Base-by-base conservation (phyloP, 176 grass and related monocot species). In the Musa schizocarpa region DNA sequence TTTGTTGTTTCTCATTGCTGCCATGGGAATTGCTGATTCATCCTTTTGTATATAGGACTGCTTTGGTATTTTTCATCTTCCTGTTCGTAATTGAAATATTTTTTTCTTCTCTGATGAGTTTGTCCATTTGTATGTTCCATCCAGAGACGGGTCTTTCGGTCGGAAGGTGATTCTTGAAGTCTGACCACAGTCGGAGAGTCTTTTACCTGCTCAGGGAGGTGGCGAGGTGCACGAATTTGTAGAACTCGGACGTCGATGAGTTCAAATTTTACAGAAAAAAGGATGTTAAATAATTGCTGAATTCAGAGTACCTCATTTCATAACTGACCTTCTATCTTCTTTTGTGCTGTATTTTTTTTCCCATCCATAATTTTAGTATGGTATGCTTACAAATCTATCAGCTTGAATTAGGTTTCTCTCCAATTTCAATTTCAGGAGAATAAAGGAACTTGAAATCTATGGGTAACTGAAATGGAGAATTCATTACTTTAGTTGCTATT, bases 141-240 rank as follows among this genome's bases (percentile, higher is more conserved):
- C 2, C 53, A 74, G 53, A 74, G 53, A 74, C 34, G 72, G 53
- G 72, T 14, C 50, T 74, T 54, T 74, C 53, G n/a, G 72, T 74
- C 34, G 22, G 53, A 74, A 57, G 72, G 72, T 74, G 72, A 74
- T 17, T 61, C n/a, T 61, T 61, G n/a, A 13, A 6, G 13, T n/a
- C 5, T 20, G 57, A 61, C 16, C 16, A 17, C 11, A 17, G 8
- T 61, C 3, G 13, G 16, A 16, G 13, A 20, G 57, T 26, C 52
- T 25, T 55, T 73, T 22, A 21, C 51, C 6, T 24, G 49, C 50
- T 52, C 21, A 13, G 4, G 5, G 21, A 72, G 19, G 34, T 6
- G 69, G 66, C 0, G 24, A 72, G 48, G 34, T 6, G 69, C 29
- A 49, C 9, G 4, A n/a, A 49, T 13, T 50, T n/a, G 34, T 70